phyloP scores from a whole-genome alignment of 441 rosid species.

The Populus trichocarpa region DNA sequence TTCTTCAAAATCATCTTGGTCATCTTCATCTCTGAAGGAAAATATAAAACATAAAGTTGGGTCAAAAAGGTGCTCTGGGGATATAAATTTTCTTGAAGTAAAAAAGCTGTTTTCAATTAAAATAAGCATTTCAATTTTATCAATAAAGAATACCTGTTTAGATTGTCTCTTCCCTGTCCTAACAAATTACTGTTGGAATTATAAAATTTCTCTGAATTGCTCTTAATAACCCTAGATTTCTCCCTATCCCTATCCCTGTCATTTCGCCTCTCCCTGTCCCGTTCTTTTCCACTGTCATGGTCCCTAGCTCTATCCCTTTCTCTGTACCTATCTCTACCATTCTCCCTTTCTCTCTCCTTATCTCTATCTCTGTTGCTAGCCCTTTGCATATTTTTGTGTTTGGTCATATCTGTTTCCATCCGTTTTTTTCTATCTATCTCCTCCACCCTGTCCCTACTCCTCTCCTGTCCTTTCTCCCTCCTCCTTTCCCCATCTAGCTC shows the following conservation, averaged over 20 bases:
- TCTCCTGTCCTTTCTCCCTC: conserved; percentile 31
- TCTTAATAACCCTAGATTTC: conserved; percentile 34
- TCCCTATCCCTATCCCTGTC: conserved; percentile 44
- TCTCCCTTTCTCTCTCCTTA: conserved; percentile 36
- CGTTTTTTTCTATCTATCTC: conserved; percentile 37
- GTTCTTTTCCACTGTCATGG: background rate
- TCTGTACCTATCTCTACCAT: conserved; percentile 14
- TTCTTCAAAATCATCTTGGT: conserved; percentile 63
- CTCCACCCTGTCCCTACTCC: conserved; percentile 44
- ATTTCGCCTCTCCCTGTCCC: conserved; percentile 17
- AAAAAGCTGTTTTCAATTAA: background rate
- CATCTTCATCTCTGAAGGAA: conserved; percentile 47
- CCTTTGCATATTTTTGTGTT: conserved; percentile 33
- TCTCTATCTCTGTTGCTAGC: conserved; percentile 35
- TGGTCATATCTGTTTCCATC: conserved; percentile 21
- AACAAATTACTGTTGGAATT: conserved; percentile 33
- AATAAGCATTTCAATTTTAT: background rate
- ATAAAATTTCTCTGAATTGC: conserved; percentile 24
- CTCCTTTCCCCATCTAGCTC: conserved; percentile 22
- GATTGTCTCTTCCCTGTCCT: conserved; percentile 30
- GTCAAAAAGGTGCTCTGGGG: background rate
- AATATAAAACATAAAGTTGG: background rate
- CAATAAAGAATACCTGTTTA: conserved; percentile 40
- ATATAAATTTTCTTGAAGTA: background rate
- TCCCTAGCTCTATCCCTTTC: conserved; percentile 45